Conservation (phyloP, 805 yeast species). For the Barnettozyma wickerhamii region DNA sequence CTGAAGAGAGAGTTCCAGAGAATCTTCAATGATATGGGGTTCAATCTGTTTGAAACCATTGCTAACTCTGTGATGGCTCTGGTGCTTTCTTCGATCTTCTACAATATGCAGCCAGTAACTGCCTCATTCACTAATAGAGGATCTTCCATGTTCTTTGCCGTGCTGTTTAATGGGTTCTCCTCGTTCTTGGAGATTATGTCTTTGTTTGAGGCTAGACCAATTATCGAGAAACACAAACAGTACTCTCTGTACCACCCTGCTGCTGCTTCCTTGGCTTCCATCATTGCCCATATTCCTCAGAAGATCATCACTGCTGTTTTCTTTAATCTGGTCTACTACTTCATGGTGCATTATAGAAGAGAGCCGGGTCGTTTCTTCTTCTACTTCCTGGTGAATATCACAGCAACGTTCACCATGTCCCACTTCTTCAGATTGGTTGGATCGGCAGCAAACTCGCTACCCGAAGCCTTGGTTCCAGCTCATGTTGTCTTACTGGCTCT, state of each 20-base stretch:
- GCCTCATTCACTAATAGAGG: constrained; percentile 47
- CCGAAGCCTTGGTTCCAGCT: constrained; percentile 55
- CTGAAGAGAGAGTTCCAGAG: constrained; percentile 42
- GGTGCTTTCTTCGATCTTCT: constrained; percentile 51
- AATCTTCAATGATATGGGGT: constrained; percentile 43
- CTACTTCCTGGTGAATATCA: constrained; percentile 38
- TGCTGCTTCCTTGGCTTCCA: constrained; percentile 63
- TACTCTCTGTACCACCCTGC: constrained; percentile 73
- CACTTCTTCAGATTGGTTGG: constrained; percentile 51
- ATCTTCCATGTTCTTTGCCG: constrained; percentile 61
- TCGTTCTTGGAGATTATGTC: constrained; percentile 52
- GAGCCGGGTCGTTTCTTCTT: constrained; percentile 53
- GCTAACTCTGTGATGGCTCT: constrained; percentile 48
- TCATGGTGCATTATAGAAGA: constrained; percentile 47
- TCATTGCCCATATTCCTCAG: constrained; percentile 59
- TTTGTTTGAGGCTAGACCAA: constrained; percentile 50
- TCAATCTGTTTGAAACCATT: constrained; percentile 35
- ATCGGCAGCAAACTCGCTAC: constrained; percentile 39
- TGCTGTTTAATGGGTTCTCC: constrained; percentile 53
- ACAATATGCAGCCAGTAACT: constrained; percentile 40
- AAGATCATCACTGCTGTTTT: constrained; percentile 42
- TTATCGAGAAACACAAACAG: constrained; percentile 65
- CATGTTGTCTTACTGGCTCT: constrained; percentile 42
- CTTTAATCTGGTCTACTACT: constrained; percentile 50
- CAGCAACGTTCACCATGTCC: constrained; percentile 46